phyloP scores from a whole-genome alignment of 768 basidiomycete species.

The Paxillus ammoniavirescens region DNA sequence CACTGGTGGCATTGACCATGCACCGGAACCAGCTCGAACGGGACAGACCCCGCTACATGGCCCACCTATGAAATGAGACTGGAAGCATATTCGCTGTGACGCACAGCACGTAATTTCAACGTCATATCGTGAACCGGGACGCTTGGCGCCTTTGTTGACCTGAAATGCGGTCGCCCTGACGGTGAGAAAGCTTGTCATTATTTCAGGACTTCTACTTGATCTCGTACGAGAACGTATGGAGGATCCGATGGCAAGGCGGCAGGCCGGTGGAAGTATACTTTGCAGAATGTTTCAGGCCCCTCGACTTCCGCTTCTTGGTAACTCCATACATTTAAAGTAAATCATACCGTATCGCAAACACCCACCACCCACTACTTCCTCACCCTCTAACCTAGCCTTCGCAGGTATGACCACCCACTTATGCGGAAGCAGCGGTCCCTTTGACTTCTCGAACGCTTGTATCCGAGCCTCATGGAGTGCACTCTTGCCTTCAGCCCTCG shows the following conservation, averaged over 20 bases:
- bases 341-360: no score
- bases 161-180: no score
- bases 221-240: neutral
- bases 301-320: no score
- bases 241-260: neutral
- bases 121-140: neutral
- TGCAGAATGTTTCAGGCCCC: no score
- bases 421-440: neutral
- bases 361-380: no score
- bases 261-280: neutral
- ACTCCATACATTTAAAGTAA: no score
- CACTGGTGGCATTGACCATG: neutral
- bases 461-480: conserved; percentile 46
- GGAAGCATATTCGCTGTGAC: no score
- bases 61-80: no score
- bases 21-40: neutral
- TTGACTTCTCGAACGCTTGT: conserved; percentile 42
- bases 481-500: neutral
- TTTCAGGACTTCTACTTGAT: neutral
- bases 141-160: no score
- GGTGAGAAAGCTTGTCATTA: neutral
- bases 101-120: neutral
- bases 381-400: neutral
- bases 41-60: no score
- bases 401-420: neutral